Evolutionary conservation across 1,139 yeast species (phyloP).

Genomic region (Scheffersomyces titani): DNA sequence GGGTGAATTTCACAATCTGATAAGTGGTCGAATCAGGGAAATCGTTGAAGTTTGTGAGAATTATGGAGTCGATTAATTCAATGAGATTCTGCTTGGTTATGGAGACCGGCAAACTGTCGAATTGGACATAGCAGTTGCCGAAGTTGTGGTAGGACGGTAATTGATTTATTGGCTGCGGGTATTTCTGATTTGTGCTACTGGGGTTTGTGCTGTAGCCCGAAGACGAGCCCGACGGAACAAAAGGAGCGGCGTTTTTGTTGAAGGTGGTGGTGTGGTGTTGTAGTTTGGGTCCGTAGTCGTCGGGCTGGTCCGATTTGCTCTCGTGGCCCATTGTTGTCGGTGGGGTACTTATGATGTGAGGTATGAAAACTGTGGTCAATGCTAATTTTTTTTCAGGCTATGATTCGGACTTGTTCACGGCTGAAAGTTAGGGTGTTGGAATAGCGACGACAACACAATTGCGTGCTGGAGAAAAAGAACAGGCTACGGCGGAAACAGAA

Average conservation of each 20-base stretch:
- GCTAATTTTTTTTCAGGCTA: background rate
- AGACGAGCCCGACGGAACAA: slow-evolving; percentile 16
- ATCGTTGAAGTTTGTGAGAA: slow-evolving; percentile 11
- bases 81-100: slow-evolving; percentile 9
- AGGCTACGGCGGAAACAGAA: background rate
- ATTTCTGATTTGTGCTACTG: background rate
- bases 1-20: slow-evolving; percentile 5
- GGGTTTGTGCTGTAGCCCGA: background rate
- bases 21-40: slow-evolving; percentile 1
- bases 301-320: background rate
- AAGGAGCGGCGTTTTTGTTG: slow-evolving; percentile 30
- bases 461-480: background rate
- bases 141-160: background rate
- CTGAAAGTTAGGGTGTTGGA: background rate
- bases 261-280: slow-evolving; percentile 4
- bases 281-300: background rate
- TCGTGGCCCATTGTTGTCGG: background rate
- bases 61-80: slow-evolving; percentile 18
- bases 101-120: slow-evolving; percentile 15
- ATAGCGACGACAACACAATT: background rate
- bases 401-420: background rate
- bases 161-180: background rate
- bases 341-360: background rate
- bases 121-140: background rate
- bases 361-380: background rate